phyloP scores from a whole-genome alignment of 2,329 filamentous ascomycete species.

The Ophiostoma triangulosporum region DNA sequence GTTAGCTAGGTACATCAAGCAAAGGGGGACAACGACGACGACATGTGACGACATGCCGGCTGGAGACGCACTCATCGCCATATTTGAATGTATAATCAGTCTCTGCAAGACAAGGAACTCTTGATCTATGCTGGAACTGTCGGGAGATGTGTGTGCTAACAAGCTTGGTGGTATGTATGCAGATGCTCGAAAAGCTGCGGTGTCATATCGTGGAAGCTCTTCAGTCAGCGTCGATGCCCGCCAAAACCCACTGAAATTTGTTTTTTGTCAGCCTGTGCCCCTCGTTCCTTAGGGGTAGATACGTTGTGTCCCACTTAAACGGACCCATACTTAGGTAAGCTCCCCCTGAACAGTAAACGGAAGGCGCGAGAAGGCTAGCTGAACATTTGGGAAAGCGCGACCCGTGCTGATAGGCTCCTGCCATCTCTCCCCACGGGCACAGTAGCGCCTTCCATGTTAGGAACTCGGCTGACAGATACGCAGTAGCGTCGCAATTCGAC shows the following conservation, averaged over 20 bases:
- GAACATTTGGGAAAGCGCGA: neutral
- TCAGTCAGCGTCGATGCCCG: slow-evolving; percentile 5
- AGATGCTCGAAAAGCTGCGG: slow-evolving; percentile 4
- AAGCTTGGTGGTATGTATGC: neutral
- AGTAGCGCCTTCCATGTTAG: slow-evolving; percentile 7
- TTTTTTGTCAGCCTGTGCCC: slow-evolving; percentile 10
- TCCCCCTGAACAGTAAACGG: neutral
- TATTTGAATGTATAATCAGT: slow-evolving; percentile 24
- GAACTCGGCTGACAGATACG: slow-evolving; percentile 3
- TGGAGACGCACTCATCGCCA: slow-evolving; percentile 48
- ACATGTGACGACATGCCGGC: no score
- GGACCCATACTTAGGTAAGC: neutral
- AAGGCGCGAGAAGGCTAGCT: slow-evolving; percentile 1
- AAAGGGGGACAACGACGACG: neutral
- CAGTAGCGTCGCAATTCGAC: neutral
- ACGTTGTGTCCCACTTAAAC: neutral
- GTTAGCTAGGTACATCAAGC: neutral
- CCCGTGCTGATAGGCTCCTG: slow-evolving; percentile 3
- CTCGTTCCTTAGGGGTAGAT: slow-evolving; percentile 1
- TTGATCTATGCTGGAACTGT: neutral
- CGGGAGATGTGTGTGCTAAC: neutral
- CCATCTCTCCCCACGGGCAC: slow-evolving; percentile 3
- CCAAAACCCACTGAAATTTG: slow-evolving; percentile 6
- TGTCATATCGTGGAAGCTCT: slow-evolving; percentile 5
- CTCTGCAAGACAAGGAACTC: slow-evolving; percentile 3